Evolutionary conservation across 1,284 basidiomycete species (phyloP), one percentile per base, ranked within the genome.

Genomic region (Serendipita sp.): DNA sequence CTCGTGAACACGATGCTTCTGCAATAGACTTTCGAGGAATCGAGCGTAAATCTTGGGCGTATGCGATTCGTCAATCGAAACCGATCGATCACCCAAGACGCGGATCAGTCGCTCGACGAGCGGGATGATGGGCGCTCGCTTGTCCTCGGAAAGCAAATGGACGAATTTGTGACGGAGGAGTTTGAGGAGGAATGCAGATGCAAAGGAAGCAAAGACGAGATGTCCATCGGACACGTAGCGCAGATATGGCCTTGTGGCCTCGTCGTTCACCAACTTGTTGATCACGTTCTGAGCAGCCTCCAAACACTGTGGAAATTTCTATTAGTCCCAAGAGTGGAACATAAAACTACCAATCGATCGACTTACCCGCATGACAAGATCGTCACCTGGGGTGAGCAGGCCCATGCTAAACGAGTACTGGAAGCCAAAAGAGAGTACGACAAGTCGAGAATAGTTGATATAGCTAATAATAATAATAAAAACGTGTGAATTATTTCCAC

Each of bases 121-220:
- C 1, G 71, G 68, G 12, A 79, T 78, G 61, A 88, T 85, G 63
- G 84, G 79, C 8, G 75, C 69, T n/a, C 85, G 82, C 64, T 79
- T 77, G 60, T 82, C 78, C 13, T 69, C 70, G 10, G 78, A 74
- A 15, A 90, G 75, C 67, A 83, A 82, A 3, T 75, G 70, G 0
- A 81, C 75, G 67, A 85, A 90, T 69, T 82, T 85, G 1, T 85
- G 87, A 72, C 87, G 84, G 13, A 90, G 74, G 13, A 89, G 76
- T 84, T 89, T 88, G 65, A 90, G 79, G 12, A 90, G 74, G 74
- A 90, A 90, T 1, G 87, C 83, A 17, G 85, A 83, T 3, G 89
- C 89, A 67, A 92, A 93, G 0, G 87, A 87, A n/a, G 87, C 80
- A 68, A 91, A 90, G 26, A 93, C 83, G 65, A 84, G 86, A 67